Conservation (phyloP, 345 rosid genomes). For the Gossypium bickii region DNA sequence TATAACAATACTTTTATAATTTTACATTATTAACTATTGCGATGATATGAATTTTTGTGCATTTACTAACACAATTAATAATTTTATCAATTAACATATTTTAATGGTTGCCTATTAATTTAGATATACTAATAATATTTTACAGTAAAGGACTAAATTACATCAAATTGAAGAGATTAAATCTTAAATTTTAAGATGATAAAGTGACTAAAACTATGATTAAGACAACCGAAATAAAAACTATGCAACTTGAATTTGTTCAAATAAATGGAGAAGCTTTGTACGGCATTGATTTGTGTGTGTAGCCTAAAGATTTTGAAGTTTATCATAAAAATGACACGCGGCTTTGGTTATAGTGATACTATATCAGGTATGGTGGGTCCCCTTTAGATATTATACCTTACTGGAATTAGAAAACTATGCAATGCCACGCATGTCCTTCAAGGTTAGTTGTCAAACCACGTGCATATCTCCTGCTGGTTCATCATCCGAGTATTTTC, state of each 20-base stretch:
- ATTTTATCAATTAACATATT: too few species aligned
- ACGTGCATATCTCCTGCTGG: constrained; percentile 14
- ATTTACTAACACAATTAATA: too few species aligned
- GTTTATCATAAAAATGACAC: background rate
- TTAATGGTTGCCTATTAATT: too few species aligned
- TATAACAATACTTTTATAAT: too few species aligned
- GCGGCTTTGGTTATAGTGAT: constrained; percentile 7
- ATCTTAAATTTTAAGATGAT: too few species aligned
- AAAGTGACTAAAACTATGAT: too few species aligned
- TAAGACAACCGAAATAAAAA: background rate
- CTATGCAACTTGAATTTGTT: background rate
- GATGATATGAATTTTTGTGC: too few species aligned
- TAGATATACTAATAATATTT: too few species aligned
- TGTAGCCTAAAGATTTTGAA: background rate
- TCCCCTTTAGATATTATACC: constrained; percentile 16
- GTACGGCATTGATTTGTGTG: background rate
- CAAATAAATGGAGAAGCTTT: background rate
- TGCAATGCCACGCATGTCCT: background rate
- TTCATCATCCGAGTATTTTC: too few species aligned
- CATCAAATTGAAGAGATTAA: too few species aligned
- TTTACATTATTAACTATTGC: too few species aligned
- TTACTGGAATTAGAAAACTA: background rate
- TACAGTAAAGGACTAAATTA: too few species aligned
- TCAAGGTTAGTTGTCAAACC: background rate
- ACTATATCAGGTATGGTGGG: constrained; percentile 9